Evolutionary conservation across 108 stramenopile species (phyloP).

Genomic region (Tribonema minus): DNA sequence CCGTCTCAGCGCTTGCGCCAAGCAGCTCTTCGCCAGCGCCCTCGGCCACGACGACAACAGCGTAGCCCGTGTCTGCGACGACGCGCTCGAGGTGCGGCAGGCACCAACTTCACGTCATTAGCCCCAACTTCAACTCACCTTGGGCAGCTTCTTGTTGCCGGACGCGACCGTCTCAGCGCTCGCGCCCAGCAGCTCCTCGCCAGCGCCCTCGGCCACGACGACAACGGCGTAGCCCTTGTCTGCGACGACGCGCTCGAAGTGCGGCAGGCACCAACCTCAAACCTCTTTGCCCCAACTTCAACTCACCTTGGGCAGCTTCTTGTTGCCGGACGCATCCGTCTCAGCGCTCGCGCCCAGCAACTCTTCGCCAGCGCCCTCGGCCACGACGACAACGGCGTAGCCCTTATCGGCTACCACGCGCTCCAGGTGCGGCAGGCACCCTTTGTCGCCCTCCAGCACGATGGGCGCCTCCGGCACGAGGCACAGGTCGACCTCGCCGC

Average conservation of each 20-base stretch:
- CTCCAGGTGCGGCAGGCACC: slow-evolving; percentile 82
- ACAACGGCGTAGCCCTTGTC: slow-evolving; percentile 94
- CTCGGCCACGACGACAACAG: slow-evolving; percentile 95
- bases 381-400: slow-evolving; percentile 96
- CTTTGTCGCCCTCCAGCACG: slow-evolving; percentile 77
- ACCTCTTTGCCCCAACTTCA: no score
- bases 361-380: slow-evolving; percentile 96
- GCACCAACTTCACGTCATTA: no score
- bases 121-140: no score
- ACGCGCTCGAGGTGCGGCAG: no score
- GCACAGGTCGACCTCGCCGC: slow-evolving; percentile 87
- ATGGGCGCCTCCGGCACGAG: slow-evolving; percentile 91
- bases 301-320: slow-evolving; percentile 68
- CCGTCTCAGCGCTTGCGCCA: slow-evolving; percentile 73
- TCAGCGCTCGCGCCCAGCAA: slow-evolving; percentile 76
- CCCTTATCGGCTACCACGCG: slow-evolving; percentile 47
- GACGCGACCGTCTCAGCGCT: slow-evolving; percentile 83
- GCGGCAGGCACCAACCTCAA: no score
- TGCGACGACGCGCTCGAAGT: no score
- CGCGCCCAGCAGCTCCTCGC: slow-evolving; percentile 83
- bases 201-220: slow-evolving; percentile 96
- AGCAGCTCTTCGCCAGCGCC: slow-evolving; percentile 94
- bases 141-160: no score
- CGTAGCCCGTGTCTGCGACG: slow-evolving; percentile 81
- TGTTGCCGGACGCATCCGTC: slow-evolving; percentile 85